These are phyloP conservation scores for Colletotrichum falcatum DNA, from an alignment of 2,329 filamentous ascomycete species.

Conservation along the genomic window DNA sequence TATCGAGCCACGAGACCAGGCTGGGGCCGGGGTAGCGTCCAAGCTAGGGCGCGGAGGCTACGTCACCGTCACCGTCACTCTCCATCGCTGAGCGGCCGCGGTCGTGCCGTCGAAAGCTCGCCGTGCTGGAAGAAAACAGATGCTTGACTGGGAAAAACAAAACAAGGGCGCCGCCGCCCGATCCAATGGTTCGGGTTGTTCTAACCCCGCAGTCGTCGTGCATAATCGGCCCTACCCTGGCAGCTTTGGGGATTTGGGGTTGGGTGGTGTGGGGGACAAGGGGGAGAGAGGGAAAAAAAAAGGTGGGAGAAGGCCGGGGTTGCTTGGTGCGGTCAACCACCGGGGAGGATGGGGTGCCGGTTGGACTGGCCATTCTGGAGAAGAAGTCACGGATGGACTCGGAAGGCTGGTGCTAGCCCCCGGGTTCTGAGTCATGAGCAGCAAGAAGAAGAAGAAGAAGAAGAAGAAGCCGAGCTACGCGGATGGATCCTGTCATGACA, in stretches of 20 bases:
- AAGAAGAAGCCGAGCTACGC: neutral
- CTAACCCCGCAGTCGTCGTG: constrained; percentile 31
- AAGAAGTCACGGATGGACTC: too few relatives aligned
- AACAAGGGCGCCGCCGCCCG: neutral
- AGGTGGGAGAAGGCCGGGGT: neutral
- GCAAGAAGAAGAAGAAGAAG: neutral
- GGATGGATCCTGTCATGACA: neutral
- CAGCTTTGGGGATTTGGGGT: constrained; percentile 31
- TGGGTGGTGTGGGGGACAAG: constrained; percentile 25
- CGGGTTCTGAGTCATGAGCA: constrained; percentile 1
- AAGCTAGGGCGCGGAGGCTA: constrained; percentile 19
- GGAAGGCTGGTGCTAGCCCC: neutral
- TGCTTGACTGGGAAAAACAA: neutral
- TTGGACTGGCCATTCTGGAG: neutral
- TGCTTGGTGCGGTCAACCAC: constrained; percentile 30
- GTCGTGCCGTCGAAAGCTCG: neutral
- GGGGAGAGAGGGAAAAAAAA: neutral
- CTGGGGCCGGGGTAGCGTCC: constrained; percentile 11
- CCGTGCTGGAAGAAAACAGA: neutral
- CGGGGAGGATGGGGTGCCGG: neutral
- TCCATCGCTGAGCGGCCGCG: neutral
- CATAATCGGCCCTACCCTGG: constrained; percentile 35
- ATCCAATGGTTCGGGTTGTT: constrained; percentile 30
- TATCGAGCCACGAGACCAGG: constrained; percentile 34
- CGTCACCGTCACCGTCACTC: too few relatives aligned